phyloP scores from a whole-genome alignment of 1,139 yeast species.

The Yamadazyma sp. region DNA sequence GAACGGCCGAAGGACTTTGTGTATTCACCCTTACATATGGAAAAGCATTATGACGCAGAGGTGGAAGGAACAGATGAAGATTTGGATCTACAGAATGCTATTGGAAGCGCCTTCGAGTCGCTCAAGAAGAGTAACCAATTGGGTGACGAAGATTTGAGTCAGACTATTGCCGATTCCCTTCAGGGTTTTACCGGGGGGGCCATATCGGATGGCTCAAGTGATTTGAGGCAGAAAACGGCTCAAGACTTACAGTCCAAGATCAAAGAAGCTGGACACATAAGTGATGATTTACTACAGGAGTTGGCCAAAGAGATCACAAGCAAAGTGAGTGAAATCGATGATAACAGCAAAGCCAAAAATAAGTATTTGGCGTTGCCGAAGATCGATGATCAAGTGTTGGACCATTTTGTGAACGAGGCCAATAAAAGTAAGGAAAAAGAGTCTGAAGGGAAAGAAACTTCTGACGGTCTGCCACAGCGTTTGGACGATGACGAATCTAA shows the following conservation, averaged over 20 bases:
- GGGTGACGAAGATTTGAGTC: constrained; percentile 13
- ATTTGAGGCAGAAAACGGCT: background rate
- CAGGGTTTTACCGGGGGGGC: constrained; percentile 6
- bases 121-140: constrained; percentile 15
- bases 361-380: constrained; percentile 25
- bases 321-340: constrained; percentile 31
- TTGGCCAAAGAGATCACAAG: constrained; percentile 35
- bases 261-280: constrained; percentile 13
- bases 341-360: constrained; percentile 10
- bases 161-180: constrained; percentile 12
- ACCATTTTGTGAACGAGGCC: constrained; percentile 40
- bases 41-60: constrained; percentile 12
- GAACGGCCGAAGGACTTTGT: background rate
- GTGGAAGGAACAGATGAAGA: constrained; percentile 17
- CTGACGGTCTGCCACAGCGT: background rate
- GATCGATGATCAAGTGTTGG: constrained; percentile 39
- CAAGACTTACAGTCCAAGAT: constrained; percentile 1
- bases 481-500: constrained; percentile 1
- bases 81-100: constrained; percentile 29
- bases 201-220: background rate
- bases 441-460: constrained; percentile 1
- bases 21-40: constrained; percentile 17
- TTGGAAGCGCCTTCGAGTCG: constrained; percentile 35
- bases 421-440: constrained; percentile 15
- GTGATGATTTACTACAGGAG: constrained; percentile 29